Base-by-base conservation (phyloP, 2,329 filamentous ascomycete species). In the Nigrograna mackinnonii region DNA sequence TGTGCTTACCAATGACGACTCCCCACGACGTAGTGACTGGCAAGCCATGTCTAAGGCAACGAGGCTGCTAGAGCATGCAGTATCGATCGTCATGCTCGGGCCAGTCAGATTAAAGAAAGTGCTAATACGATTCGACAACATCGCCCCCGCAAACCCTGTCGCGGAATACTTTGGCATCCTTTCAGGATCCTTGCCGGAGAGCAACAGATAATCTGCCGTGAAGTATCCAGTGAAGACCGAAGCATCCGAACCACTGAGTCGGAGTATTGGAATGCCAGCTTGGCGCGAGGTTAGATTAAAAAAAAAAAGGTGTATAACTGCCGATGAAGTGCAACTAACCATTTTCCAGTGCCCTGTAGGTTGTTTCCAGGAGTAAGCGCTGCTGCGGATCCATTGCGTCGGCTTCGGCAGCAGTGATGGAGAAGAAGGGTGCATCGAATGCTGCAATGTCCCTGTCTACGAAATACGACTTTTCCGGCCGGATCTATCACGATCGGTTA, bases 281-380 rank as follows among this genome's bases (percentile, higher is more conserved):
- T n/a, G 11, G 14, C 24, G 11, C 17, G 14, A 4, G 22, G 14
- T 36, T 21, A 41, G 30, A 24, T 9, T 24, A 11, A 20, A 21
- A 4, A 4, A 12, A 33, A 39, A 39, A n/a, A n/a, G 18, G 6
- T 38, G 2, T 6, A 38, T 7, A 38, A 26, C 6, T 20, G 9
- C 19, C 13, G 12, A 17, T 17, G 2, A 36, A 9, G 13, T n/a
- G 31, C 31, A 17, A 33, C 13, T 17, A 12, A 19, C 32, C 45
- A 37, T 51, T 52, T 22, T 57, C 53, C 7, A 56, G 26, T 12
- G 51, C 51, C 22, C 48, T 41, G 19, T 52, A 57, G 17, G 41
- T 34, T 12, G 26, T 31, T 34, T 57, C 54, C 4, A 57, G 39
- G 3, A 52, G 41, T 5, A 41, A 16, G 3, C 52, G 37, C 4